These are phyloP conservation scores for Setaria viridis DNA, from an alignment of 202 grass and related monocot species.

Conservation along the genomic window DNA sequence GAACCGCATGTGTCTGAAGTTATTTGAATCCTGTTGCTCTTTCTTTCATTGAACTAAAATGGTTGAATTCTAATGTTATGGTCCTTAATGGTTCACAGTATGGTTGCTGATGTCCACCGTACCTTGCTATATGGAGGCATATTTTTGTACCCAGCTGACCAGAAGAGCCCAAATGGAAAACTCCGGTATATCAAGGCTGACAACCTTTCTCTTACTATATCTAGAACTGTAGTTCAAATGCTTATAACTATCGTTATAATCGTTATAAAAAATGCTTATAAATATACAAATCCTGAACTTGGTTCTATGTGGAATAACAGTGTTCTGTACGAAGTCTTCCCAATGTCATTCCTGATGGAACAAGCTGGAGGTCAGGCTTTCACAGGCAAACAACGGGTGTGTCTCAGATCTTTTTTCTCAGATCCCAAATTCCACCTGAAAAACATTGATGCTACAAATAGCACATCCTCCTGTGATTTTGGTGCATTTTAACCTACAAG, in stretches of 20 bases:
- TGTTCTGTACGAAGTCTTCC: slow-evolving; percentile 93
- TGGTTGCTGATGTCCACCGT: slow-evolving; percentile 98
- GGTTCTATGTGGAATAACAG: slow-evolving; percentile 50
- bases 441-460: neutral
- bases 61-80: neutral
- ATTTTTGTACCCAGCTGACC: slow-evolving; percentile 92
- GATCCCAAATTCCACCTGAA: neutral
- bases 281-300: slow-evolving; percentile 12
- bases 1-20: neutral
- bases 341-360: slow-evolving; percentile 97
- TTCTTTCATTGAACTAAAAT: neutral
- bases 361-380: slow-evolving; percentile 95
- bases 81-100: slow-evolving; percentile 58
- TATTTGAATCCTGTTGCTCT: neutral
- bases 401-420: slow-evolving; percentile 18
- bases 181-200: slow-evolving; percentile 64
- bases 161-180: slow-evolving; percentile 89
- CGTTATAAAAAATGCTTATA: neutral
- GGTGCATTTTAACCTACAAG: neutral
- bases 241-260: neutral
- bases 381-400: slow-evolving; percentile 86
- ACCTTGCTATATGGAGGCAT: slow-evolving; percentile 93
- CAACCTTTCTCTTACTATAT: neutral
- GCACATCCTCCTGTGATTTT: neutral
- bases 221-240: neutral